phyloP scores from a whole-genome alignment of 2,329 filamentous ascomycete species.

The Emergomyces pasteurianus region DNA sequence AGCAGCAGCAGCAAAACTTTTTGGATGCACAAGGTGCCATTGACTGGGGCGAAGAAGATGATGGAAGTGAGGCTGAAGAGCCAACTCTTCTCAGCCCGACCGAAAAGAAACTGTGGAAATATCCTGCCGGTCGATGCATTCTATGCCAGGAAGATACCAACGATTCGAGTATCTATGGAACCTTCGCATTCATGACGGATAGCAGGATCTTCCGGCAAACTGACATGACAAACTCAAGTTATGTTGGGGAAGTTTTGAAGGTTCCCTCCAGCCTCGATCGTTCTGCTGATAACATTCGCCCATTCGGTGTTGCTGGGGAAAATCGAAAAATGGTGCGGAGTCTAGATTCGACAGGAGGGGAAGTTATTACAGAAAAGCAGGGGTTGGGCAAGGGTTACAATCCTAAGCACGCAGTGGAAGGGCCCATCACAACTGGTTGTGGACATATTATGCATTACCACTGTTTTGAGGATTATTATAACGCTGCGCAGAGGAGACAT shows the following conservation, averaged over 20 bases:
- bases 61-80: constrained; percentile 54
- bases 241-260: constrained; percentile 68
- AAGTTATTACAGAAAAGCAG: constrained; percentile 63
- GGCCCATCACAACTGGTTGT: constrained; percentile 79
- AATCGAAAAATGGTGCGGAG: constrained; percentile 71
- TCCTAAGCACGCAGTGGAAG: constrained; percentile 50
- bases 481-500: constrained; percentile 73
- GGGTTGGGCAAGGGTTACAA: constrained; percentile 84
- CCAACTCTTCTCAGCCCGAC: constrained; percentile 36
- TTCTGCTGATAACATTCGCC: constrained; percentile 68
- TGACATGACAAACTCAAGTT: constrained; percentile 66
- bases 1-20: constrained; percentile 93
- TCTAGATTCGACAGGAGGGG: constrained; percentile 58
- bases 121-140: constrained; percentile 86
- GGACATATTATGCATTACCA: constrained; percentile 98
- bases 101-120: constrained; percentile 73
- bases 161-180: constrained; percentile 78
- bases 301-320: constrained; percentile 81
- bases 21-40: constrained; percentile 76
- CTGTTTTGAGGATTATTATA: constrained; percentile 86
- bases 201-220: constrained; percentile 82
- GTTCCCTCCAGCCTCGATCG: constrained; percentile 74
- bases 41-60: constrained; percentile 79
- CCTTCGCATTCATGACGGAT: constrained; percentile 79
- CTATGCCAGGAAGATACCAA: constrained; percentile 93